These are phyloP conservation scores for Fraxinus xanthoxyloides DNA, from an alignment of 305 asterid species.

Conservation along the genomic window DNA sequence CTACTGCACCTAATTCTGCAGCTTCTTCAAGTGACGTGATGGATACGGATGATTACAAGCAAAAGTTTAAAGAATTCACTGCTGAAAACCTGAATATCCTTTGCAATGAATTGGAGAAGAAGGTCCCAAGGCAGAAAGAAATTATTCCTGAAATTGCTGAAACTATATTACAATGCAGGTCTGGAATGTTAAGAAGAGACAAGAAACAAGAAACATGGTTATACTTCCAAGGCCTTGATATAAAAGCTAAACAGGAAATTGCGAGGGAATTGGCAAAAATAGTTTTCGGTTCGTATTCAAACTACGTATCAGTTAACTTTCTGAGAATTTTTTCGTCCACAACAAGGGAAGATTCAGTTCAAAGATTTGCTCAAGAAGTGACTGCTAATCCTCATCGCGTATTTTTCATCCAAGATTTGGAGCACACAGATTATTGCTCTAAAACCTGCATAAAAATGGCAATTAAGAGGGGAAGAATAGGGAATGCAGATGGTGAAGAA, in stretches of 20 bases:
- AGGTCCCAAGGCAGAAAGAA: constrained; percentile 60
- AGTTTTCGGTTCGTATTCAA: constrained; percentile 70
- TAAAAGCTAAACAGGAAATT: constrained; percentile 54
- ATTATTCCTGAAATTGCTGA: constrained; percentile 56
- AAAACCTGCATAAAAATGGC: constrained; percentile 53
- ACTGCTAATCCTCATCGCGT: constrained; percentile 59
- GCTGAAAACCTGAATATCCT: constrained; percentile 57
- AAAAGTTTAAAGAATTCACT: constrained; percentile 64
- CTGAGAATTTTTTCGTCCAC: constrained; percentile 33
- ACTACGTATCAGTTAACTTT: constrained; percentile 35
- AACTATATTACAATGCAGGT: constrained; percentile 63
- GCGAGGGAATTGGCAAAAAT: constrained; percentile 65
- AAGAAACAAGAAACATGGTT: constrained; percentile 78
- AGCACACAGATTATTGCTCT: constrained; percentile 47
- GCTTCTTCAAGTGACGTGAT: constrained; percentile 58
- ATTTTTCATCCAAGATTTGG: constrained; percentile 62
- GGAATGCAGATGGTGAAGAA: constrained; percentile 36
- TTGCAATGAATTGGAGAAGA: constrained; percentile 68
- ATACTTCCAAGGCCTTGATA: constrained; percentile 58
- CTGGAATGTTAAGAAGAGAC: constrained; percentile 51
- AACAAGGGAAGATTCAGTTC: constrained; percentile 28
- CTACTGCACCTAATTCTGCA: constrained; percentile 33
- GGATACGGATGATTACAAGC: constrained; percentile 43
- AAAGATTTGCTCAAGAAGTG: constrained; percentile 46
- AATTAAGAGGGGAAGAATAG: constrained; percentile 59